Evolutionary conservation across 805 yeast genomes (phyloP).

Genomic region (Starmerella vaccinii): DNA sequence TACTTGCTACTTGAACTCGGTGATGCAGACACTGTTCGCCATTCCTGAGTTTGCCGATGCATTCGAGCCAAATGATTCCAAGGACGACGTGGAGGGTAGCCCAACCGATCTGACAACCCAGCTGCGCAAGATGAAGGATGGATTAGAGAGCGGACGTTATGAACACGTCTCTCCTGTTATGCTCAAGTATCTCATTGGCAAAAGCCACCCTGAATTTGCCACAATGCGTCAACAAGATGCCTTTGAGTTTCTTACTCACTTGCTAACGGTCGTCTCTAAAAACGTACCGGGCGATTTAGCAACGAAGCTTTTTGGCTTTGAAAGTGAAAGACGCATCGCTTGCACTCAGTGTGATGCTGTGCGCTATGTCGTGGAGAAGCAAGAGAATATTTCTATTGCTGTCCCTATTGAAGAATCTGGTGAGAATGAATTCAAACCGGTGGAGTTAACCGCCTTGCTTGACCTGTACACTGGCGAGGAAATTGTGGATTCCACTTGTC

Average conservation of each 20-base stretch:
- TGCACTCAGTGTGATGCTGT: slow-evolving; percentile 52
- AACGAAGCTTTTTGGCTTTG: slow-evolving; percentile 52
- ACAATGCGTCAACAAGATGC: slow-evolving; percentile 93
- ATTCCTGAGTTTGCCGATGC: slow-evolving; percentile 30
- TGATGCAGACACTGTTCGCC: slow-evolving; percentile 57
- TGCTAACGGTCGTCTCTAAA: slow-evolving; percentile 48
- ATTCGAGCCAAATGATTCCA: slow-evolving; percentile 23
- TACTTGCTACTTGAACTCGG: slow-evolving; percentile 81
- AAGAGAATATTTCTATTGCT: slow-evolving; percentile 57
- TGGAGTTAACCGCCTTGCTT: slow-evolving; percentile 44
- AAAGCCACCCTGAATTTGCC: slow-evolving; percentile 68
- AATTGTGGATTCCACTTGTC: slow-evolving; percentile 51
- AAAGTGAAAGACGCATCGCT: slow-evolving; percentile 52
- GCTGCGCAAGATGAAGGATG: slow-evolving; percentile 68
- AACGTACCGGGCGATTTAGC: slow-evolving; percentile 33
- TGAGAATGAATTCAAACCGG: slow-evolving; percentile 39
- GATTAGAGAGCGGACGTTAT: slow-evolving; percentile 63
- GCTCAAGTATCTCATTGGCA: slow-evolving; percentile 68
- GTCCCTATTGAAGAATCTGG: slow-evolving; percentile 41
- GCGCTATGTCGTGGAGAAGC: slow-evolving; percentile 43
- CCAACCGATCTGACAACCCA: slow-evolving; percentile 62
- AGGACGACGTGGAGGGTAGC: slow-evolving; percentile 38
- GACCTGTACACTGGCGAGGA: slow-evolving; percentile 40
- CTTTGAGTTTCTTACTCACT: slow-evolving; percentile 68
- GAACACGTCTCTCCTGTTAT: slow-evolving; percentile 60